phyloP scores from a whole-genome alignment of 1,284 basidiomycete genomes.

The Pascua guehoae region DNA sequence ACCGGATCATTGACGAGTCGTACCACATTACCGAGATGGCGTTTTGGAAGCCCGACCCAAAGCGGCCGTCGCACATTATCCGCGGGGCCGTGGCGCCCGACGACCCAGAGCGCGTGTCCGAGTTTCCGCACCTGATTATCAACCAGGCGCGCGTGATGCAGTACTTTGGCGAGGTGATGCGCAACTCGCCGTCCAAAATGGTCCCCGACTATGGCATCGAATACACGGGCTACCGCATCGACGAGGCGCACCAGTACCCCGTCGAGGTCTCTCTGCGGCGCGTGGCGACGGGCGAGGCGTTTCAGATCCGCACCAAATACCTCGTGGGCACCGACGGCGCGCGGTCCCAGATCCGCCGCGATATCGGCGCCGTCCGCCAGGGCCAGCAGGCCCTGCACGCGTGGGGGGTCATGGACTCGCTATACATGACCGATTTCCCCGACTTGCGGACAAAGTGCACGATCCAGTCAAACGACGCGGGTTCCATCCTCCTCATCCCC shows the following conservation, averaged over 20 bases:
- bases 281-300: conserved; percentile 6
- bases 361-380: conserved; percentile 32
- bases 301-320: conserved; percentile 20
- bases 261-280: conserved; percentile 23
- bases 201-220: conserved; percentile 11
- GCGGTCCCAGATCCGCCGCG: conserved; percentile 17
- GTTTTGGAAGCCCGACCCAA: conserved; percentile 9
- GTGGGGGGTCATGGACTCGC: conserved; percentile 40
- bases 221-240: conserved; percentile 8
- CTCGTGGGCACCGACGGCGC: conserved; percentile 28
- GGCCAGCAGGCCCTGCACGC: conserved; percentile 41
- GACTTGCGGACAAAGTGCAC: conserved; percentile 33
- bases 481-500: conserved; percentile 36
- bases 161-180: conserved; percentile 11
- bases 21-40: conserved; percentile 9
- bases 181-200: conserved; percentile 2
- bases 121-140: conserved; percentile 10
- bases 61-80: conserved; percentile 4
- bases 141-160: conserved; percentile 13
- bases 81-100: conserved; percentile 6
- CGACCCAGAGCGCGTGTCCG: conserved; percentile 2
- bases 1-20: conserved; percentile 4
- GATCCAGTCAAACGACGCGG: conserved; percentile 30
- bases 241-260: conserved; percentile 23
- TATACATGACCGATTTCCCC: conserved; percentile 18